Evolutionary conservation across 2,329 filamentous ascomycete genomes (phyloP).

Genomic region (Rosellinia necatrix): DNA sequence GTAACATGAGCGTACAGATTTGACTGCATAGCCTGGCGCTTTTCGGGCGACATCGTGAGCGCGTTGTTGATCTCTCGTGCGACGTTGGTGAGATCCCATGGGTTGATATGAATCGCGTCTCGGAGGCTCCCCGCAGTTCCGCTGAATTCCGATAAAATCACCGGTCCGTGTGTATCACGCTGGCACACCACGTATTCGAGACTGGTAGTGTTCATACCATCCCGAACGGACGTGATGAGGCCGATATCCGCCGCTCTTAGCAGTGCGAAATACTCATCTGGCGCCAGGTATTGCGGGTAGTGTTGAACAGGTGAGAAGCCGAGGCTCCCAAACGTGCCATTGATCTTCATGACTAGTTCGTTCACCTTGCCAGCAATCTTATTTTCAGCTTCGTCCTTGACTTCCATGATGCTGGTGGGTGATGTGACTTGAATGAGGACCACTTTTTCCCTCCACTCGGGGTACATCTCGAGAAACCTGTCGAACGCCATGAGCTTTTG

Average conservation of each 20-base stretch:
- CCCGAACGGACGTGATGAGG: constrained; percentile 91
- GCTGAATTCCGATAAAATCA: constrained; percentile 96
- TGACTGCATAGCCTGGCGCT: constrained; percentile 70
- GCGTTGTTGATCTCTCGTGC: constrained; percentile 82
- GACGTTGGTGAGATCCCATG: constrained; percentile 87
- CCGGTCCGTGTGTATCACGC: constrained; percentile 79
- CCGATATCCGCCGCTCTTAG: constrained; percentile 88
- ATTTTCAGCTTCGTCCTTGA: constrained; percentile 75
- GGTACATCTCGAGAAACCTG: constrained; percentile 85
- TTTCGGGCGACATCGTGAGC: constrained; percentile 72
- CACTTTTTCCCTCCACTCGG: constrained; percentile 89
- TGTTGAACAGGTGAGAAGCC: constrained; percentile 91
- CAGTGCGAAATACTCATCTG: constrained; percentile 93
- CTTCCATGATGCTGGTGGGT: constrained; percentile 78
- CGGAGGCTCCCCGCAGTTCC: constrained; percentile 86
- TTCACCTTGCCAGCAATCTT: constrained; percentile 89
- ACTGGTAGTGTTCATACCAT: constrained; percentile 98
- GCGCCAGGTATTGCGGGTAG: constrained; percentile 88
- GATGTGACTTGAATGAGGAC: constrained; percentile 95
- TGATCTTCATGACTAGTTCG: constrained; percentile 88
- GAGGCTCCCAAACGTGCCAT: constrained; percentile 85
- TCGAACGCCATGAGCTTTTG: constrained; percentile 96
- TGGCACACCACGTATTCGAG: constrained; percentile 94
- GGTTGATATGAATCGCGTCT: constrained; percentile 93
- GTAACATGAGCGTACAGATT: constrained; percentile 84